These are phyloP conservation scores for Saccharum officinarum DNA, from an alignment of 176 grass and related monocot genomes.

Conservation along the genomic window DNA sequence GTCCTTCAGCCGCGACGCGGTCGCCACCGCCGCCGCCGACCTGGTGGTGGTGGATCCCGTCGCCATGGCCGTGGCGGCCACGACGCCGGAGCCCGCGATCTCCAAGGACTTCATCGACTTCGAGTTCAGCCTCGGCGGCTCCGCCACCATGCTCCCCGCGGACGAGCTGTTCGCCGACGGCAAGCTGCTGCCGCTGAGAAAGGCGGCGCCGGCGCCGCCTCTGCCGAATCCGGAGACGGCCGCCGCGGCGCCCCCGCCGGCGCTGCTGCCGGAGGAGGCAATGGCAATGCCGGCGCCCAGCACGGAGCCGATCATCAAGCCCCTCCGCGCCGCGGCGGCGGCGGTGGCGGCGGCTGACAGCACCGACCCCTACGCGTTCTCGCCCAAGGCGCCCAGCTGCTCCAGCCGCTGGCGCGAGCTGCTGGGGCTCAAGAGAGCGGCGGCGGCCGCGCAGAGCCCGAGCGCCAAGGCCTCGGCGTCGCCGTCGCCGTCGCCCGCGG, in stretches of 20 bases:
- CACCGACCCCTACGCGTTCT: slow-evolving; percentile 76
- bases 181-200: slow-evolving; percentile 72
- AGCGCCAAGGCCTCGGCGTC: slow-evolving; percentile 38
- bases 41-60: not conserved
- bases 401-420: slow-evolving; percentile 89
- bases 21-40: not conserved
- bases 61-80: not conserved
- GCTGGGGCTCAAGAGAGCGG: slow-evolving; percentile 61
- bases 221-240: not conserved
- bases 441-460: slow-evolving; percentile 5
- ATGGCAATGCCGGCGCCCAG: slow-evolving; percentile 12
- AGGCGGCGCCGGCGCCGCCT: not conserved
- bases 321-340: slow-evolving; percentile 6
- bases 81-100: slow-evolving; percentile 38
- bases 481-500: not conserved
- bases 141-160: slow-evolving; percentile 75
- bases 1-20: slow-evolving; percentile 55
- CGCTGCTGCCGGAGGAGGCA: not conserved
- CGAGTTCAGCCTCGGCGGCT: slow-evolving; percentile 71
- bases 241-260: not conserved
- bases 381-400: slow-evolving; percentile 89
- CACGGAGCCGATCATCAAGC: slow-evolving; percentile 41
- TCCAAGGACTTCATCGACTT: slow-evolving; percentile 88
- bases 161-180: slow-evolving; percentile 94
- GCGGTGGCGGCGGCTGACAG: not conserved